Evolutionary conservation across 2,329 filamentous ascomycete genomes (phyloP), one percentile per base, ranked within the genome.

Genomic region (Cylindrodendrum hubeiense): DNA sequence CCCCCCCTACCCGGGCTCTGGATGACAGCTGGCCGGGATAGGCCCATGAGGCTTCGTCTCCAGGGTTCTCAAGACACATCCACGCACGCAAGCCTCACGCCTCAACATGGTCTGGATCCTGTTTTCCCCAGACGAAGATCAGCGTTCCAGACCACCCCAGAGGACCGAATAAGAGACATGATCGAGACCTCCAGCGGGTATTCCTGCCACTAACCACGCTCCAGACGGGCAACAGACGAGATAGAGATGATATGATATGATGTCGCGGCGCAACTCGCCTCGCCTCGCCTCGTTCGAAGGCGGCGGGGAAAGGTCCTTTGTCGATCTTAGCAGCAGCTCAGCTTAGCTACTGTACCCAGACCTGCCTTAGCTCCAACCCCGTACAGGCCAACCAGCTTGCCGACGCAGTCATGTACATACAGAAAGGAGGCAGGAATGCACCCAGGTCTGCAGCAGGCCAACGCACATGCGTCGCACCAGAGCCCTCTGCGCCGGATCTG

Each of bases 401-500:
- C 41, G 28, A 30, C 26, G 44, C 56, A 53, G 47, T 37, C 43
- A 57, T 28, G 44, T 47, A 66, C 58, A 57, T 56, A 59, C 44
- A 46, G 44, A 59, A 39, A 51, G 53, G 56, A 68, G 65, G 63
- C 65, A 55, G 58, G 66, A 63, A 69, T 67, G 65, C 59, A 58
- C 61, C 58, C 49, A 51, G 58, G 64, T 57, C 59, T 66, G 67
- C 67, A 69, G 60, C 53, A 60, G 65, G 66, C 67, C 55, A 62
- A 68, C 67, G 66, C 67, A 53, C 55, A 63, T 70, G 57, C 63
- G 67, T 68, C 54, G 54, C 60, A 65, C 66, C 44, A 34, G 51
- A 65, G 43, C 46, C 43, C 57, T 60, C 59, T 58, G 44, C 59
- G 67, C 68, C 24, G 61, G 53, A 63, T 66, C 58, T 64, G 59